Percentiles rank a stretch among this genome's conserved stretches.
These are phyloP conservation scores for Poa annua DNA, from an alignment of 176 grass and related monocot genomes.

Conservation along the genomic window DNA sequence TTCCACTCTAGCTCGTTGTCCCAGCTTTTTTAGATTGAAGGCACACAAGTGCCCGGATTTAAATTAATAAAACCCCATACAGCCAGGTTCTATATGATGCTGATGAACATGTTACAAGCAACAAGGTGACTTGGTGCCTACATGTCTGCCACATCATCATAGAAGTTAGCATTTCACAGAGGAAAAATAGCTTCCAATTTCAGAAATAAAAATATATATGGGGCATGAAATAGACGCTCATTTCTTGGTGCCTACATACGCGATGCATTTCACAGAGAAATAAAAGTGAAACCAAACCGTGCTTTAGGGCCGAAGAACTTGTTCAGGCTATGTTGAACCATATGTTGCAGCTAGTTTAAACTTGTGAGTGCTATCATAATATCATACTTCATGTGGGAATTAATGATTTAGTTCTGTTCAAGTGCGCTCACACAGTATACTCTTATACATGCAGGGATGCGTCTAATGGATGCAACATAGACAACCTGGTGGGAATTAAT, in stretches of 20 bases:
- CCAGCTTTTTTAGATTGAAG: no score
- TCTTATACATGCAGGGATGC: neutral
- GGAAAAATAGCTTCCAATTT: neutral
- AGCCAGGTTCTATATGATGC: no score
- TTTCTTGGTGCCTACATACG: neutral
- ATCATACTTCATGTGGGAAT: no score
- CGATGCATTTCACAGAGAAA: neutral
- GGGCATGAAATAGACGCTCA: neutral
- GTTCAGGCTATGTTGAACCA: neutral
- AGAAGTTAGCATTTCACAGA: no score
- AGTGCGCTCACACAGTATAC: neutral
- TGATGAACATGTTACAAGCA: no score
- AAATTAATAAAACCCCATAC: no score
- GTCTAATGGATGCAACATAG: neutral
- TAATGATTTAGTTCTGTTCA: neutral
- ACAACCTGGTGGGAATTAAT: neutral
- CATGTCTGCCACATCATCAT: neutral
- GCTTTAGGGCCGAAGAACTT: neutral
- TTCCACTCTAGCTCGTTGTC: no score
- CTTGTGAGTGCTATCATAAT: neutral
- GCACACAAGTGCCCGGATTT: no score
- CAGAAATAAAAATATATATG: neutral
- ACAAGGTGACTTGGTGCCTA: neutral
- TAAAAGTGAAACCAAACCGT: neutral
- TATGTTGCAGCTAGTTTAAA: neutral